phyloP scores from a whole-genome alignment of 2,329 filamentous ascomycete species.

The Chaetomiaceae sp. region DNA sequence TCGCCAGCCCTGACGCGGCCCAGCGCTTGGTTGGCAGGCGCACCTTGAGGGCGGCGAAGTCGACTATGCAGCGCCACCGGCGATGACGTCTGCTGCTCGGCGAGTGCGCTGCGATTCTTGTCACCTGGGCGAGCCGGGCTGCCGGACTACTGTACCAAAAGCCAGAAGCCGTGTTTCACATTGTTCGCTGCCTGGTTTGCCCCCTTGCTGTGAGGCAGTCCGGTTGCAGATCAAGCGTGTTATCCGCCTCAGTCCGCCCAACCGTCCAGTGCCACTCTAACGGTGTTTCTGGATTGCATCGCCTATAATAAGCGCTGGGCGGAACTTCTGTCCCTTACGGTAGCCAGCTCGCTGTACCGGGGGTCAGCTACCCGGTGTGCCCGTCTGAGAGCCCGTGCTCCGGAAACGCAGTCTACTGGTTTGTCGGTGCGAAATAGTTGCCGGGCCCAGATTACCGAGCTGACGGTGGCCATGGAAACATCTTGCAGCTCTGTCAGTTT shows the following conservation, averaged over 20 bases:
- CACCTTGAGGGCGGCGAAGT: background rate
- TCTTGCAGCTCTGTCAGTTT: no score
- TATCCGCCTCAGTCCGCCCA: no score
- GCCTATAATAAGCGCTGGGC: background rate
- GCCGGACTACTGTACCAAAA: no score
- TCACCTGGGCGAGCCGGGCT: no score
- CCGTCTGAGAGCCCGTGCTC: no score
- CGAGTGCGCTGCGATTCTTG: background rate
- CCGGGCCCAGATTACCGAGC: no score
- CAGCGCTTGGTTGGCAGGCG: background rate
- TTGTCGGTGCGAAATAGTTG: no score
- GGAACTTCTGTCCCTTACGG: no score
- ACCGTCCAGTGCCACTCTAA: conserved; percentile 7
- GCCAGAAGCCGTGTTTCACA: conserved; percentile 13
- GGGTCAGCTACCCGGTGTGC: no score
- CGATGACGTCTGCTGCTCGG: background rate
- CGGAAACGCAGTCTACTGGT: no score
- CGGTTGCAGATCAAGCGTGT: conserved; percentile 5
- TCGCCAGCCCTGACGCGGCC: background rate
- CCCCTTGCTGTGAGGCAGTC: conserved; percentile 7
- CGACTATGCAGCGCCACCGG: background rate
- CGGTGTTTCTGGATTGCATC: conserved; percentile 9
- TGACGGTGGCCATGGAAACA: no score
- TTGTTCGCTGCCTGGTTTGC: conserved; percentile 6
- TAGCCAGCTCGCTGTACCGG: no score